Percentiles rank a stretch among this genome's conserved stretches.
Conservation (phyloP, 768 basidiomycete species). For the Amanita jacksonii region DNA sequence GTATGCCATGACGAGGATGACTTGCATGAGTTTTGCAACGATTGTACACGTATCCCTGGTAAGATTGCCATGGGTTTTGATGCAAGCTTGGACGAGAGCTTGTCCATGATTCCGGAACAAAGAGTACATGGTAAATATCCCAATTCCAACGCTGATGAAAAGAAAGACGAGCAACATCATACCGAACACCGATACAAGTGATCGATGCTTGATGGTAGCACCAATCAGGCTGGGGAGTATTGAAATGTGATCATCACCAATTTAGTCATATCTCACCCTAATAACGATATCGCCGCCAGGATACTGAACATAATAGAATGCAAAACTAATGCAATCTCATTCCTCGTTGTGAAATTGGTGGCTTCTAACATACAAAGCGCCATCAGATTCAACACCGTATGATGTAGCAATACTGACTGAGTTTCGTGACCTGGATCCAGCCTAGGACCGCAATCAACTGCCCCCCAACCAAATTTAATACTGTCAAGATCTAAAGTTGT, state of each 20-base stretch:
- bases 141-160: slow-evolving; percentile 35
- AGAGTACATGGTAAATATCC: slow-evolving; percentile 38
- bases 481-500: slow-evolving; percentile 19
- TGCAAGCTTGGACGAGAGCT: slow-evolving; percentile 28
- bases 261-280: slow-evolving; percentile 31
- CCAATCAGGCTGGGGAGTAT: slow-evolving; percentile 30
- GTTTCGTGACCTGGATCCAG: slow-evolving; percentile 35
- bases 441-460: slow-evolving; percentile 33
- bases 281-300: slow-evolving; percentile 35
- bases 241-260: background rate
- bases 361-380: no score
- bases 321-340: slow-evolving; percentile 36
- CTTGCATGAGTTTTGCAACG: slow-evolving; percentile 32
- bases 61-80: slow-evolving; percentile 19
- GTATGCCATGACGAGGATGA: slow-evolving; percentile 33
- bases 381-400: no score
- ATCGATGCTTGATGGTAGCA: slow-evolving; percentile 28
- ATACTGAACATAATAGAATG: slow-evolving; percentile 38
- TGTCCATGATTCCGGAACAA: slow-evolving; percentile 34
- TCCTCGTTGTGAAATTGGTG: slow-evolving; percentile 23
- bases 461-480: slow-evolving; percentile 36
- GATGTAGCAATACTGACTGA: slow-evolving; percentile 26
- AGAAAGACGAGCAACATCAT: slow-evolving; percentile 35
- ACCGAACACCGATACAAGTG: slow-evolving; percentile 35
- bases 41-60: slow-evolving; percentile 31